phyloP scores from a whole-genome alignment of 1,139 yeast species.

The Candida neerlandica region DNA sequence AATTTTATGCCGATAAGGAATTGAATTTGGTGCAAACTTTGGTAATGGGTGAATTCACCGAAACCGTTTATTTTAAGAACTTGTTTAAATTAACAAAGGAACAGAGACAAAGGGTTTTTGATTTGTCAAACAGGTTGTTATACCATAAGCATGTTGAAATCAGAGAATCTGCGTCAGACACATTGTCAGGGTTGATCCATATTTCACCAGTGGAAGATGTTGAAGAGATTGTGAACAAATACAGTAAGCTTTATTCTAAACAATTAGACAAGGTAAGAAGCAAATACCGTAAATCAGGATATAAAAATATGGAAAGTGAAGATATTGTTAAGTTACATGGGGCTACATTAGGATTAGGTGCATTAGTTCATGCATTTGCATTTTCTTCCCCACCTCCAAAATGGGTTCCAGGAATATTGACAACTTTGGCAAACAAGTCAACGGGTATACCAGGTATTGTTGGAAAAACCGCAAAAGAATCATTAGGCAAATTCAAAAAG shows the following conservation, averaged over 20 bases:
- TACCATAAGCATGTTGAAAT: slow-evolving; percentile 74
- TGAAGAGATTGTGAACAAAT: slow-evolving; percentile 29
- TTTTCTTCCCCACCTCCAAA: slow-evolving; percentile 87
- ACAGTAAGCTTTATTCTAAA: slow-evolving; percentile 25
- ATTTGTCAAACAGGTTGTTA: slow-evolving; percentile 55
- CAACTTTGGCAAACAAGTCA: slow-evolving; percentile 68
- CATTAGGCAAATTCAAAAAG: slow-evolving; percentile 83
- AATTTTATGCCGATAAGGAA: slow-evolving; percentile 41
- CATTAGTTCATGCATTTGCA: slow-evolving; percentile 88
- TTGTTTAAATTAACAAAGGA: slow-evolving; percentile 53
- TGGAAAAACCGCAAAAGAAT: slow-evolving; percentile 83
- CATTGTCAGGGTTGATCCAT: slow-evolving; percentile 81
- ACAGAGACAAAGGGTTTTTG: slow-evolving; percentile 56
- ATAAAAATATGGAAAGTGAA: slow-evolving; percentile 36
- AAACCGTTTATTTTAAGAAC: slow-evolving; percentile 74
- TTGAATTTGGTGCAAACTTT: slow-evolving; percentile 70
- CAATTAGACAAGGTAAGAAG: slow-evolving; percentile 37
- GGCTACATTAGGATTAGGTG: slow-evolving; percentile 87
- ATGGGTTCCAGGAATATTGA: slow-evolving; percentile 82
- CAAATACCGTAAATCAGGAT: slow-evolving; percentile 28
- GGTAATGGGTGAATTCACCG: slow-evolving; percentile 69
- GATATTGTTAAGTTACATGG: slow-evolving; percentile 69
- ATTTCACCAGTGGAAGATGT: slow-evolving; percentile 68
- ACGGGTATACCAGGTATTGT: slow-evolving; percentile 74
- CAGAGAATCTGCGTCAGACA: slow-evolving; percentile 72